Evolutionary conservation across 768 basidiomycete species (phyloP), one percentile per base, ranked within the genome.

Genomic region (Mycena chlorophos): DNA sequence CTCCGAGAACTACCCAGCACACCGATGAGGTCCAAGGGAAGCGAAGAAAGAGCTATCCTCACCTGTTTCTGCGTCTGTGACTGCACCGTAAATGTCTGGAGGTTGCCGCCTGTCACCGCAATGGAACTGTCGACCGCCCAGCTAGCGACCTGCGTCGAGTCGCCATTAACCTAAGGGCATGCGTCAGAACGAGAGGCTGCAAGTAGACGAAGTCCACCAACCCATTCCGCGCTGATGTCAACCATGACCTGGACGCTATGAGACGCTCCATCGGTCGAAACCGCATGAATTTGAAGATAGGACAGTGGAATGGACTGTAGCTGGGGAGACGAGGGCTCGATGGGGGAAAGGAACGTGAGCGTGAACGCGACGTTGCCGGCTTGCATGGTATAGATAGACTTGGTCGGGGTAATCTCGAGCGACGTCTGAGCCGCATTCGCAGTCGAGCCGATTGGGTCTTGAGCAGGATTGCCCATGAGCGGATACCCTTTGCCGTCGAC

Each of bases 231-330:
- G 16, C 67, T 71, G 54, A 75, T 71, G 51, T 75, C 75, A 6
- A 68, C 67, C 50, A 76, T 76, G 22, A 75, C 47, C 40, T 69
- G 72, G 10, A 75, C 66, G 2, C 37, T 31, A 55, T 75, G 73
- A 3, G 57, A 51, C 3, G 17, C 40, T 17, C 69, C 71, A 52
- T 74, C 73, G 17, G 42, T 66, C 8, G 75, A 67, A 17, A 54
- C 52, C 20, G 56, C 71, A 5, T 61, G 58, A 4, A 74, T 55
- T 23, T 63, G 50, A 27, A 75, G 59, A 51, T 74, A 75, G 6
- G 73, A 72, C 61, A 75, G 70, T 13, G 78, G 78, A 3, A 74
- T 61, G n/a, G 77, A 78, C 54, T 77, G 76, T 8, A 45, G 42
- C 42, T 45, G 42, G 16, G 42, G 42, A 8, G 42, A 45, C 42